These are phyloP conservation scores for Leishmania mexicana DNA, from an alignment of 208 protist species.

Conservation along the genomic window DNA sequence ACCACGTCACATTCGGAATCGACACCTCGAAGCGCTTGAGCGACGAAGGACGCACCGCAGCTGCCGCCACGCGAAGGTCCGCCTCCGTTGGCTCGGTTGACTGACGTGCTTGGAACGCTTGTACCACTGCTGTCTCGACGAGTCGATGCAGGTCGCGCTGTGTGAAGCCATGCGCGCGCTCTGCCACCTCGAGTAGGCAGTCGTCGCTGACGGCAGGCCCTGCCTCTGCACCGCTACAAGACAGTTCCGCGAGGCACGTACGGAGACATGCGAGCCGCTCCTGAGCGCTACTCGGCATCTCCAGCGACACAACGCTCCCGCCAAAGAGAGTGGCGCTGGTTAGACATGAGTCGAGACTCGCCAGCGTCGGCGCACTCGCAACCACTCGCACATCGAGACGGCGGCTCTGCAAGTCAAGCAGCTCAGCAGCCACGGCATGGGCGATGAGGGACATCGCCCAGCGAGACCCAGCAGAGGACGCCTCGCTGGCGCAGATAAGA, in stretches of 20 bases:
- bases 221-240: not conserved
- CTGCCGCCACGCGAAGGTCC: slow-evolving; percentile 33
- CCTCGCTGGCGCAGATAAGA: slow-evolving; percentile 40
- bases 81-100: slow-evolving; percentile 18
- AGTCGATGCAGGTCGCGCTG: slow-evolving; percentile 61
- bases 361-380: slow-evolving; percentile 35
- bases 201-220: slow-evolving; percentile 7
- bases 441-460: slow-evolving; percentile 54
- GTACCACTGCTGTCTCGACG: slow-evolving; percentile 39
- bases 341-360: slow-evolving; percentile 36
- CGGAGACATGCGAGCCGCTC: slow-evolving; percentile 35
- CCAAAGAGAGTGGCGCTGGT: slow-evolving; percentile 24
- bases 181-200: slow-evolving; percentile 36
- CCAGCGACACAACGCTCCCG: slow-evolving; percentile 21
- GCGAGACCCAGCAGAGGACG: slow-evolving; percentile 31
- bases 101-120: slow-evolving; percentile 34
- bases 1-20: slow-evolving; percentile 91
- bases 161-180: slow-evolving; percentile 57
- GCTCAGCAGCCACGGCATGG: slow-evolving; percentile 37
- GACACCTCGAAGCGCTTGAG: slow-evolving; percentile 73
- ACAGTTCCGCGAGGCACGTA: slow-evolving; percentile 18
- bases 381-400: slow-evolving; percentile 36
- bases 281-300: slow-evolving; percentile 20
- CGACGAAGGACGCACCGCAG: slow-evolving; percentile 54
- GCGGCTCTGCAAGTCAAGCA: slow-evolving; percentile 32